These are phyloP conservation scores for Thoreauomyces humboldtii DNA, from an alignment of 192 early-diverging fungal species.

Conservation along the genomic window DNA sequence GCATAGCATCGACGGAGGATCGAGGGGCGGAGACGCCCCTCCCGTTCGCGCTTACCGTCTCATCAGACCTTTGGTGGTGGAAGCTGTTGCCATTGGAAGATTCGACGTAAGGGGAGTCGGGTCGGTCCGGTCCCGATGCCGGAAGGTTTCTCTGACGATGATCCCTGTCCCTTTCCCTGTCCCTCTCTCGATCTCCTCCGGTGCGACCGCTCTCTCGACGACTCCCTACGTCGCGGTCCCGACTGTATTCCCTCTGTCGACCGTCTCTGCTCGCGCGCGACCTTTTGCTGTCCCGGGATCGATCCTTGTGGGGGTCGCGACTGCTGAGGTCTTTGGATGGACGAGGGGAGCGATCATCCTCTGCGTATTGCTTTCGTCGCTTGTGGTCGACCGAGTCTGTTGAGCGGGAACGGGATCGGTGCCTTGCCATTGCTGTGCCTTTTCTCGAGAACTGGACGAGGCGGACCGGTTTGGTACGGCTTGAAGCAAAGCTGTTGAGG, in stretches of 20 bases:
- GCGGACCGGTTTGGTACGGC: no score
- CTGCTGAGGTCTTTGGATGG: background rate
- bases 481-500: no score
- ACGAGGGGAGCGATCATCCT: slow-evolving; percentile 9
- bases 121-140: slow-evolving; percentile 10
- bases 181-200: slow-evolving; percentile 44
- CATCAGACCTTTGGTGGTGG: slow-evolving; percentile 7
- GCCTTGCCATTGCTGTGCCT: slow-evolving; percentile 7
- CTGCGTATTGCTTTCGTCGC: slow-evolving; percentile 12
- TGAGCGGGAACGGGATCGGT: slow-evolving; percentile 24
- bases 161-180: slow-evolving; percentile 36
- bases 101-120: slow-evolving; percentile 22
- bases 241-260: no score
- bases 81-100: slow-evolving; percentile 22
- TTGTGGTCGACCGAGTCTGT: slow-evolving; percentile 6
- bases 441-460: no score
- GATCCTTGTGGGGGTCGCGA: slow-evolving; percentile 16
- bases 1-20: slow-evolving; percentile 7
- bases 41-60: slow-evolving; percentile 25
- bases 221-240: no score
- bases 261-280: no score
- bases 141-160: slow-evolving; percentile 31
- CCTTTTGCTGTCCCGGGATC: no score
- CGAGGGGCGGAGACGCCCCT: slow-evolving; percentile 19
- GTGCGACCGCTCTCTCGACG: slow-evolving; percentile 13